Percentiles rank a stretch among this genome's conserved stretches.
phyloP scores from a whole-genome alignment of 176 grass and related monocot species.

The Ensete ventricosum region DNA sequence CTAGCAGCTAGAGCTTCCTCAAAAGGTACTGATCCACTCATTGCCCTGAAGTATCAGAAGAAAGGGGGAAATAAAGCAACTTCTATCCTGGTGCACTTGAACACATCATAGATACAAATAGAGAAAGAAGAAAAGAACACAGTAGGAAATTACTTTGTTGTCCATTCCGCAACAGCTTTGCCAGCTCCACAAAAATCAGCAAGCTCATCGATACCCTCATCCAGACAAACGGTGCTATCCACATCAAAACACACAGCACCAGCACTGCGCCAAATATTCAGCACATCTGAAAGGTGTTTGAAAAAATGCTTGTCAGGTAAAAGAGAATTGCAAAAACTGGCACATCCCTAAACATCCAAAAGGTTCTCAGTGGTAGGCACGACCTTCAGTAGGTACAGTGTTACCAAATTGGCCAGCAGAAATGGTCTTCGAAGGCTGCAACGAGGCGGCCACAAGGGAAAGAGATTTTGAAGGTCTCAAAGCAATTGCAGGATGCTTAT shows the following conservation, averaged over 20 bases:
- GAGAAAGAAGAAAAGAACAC: not conserved
- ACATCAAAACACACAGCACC: slow-evolving; percentile 81
- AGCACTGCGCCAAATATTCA: slow-evolving; percentile 39
- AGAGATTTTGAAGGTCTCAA: slow-evolving; percentile 18
- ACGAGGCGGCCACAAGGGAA: slow-evolving; percentile 19
- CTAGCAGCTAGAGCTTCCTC: slow-evolving; percentile 70
- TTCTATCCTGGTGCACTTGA: no score
- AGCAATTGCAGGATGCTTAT: slow-evolving; percentile 6
- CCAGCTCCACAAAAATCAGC: slow-evolving; percentile 72
- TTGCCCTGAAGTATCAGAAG: slow-evolving; percentile 35
- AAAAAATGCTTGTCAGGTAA: not conserved
- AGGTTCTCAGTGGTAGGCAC: not conserved
- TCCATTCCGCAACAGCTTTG: slow-evolving; percentile 77
- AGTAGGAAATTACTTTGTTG: slow-evolving; percentile 37
- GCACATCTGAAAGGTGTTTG: slow-evolving; percentile 26
- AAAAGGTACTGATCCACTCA: slow-evolving; percentile 81
- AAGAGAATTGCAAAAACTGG: not conserved
- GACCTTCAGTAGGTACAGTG: slow-evolving; percentile 29
- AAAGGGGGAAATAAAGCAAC: not conserved
- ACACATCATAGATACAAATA: no score
- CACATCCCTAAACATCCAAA: not conserved
- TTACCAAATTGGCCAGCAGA: slow-evolving; percentile 18
- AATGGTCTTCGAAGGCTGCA: slow-evolving; percentile 16
- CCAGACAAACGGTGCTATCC: slow-evolving; percentile 76
- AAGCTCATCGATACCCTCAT: slow-evolving; percentile 83